Evolutionary conservation across 495 filamentous ascomycete species (phyloP).

Genomic region (Massariosphaeria phaeospora): DNA sequence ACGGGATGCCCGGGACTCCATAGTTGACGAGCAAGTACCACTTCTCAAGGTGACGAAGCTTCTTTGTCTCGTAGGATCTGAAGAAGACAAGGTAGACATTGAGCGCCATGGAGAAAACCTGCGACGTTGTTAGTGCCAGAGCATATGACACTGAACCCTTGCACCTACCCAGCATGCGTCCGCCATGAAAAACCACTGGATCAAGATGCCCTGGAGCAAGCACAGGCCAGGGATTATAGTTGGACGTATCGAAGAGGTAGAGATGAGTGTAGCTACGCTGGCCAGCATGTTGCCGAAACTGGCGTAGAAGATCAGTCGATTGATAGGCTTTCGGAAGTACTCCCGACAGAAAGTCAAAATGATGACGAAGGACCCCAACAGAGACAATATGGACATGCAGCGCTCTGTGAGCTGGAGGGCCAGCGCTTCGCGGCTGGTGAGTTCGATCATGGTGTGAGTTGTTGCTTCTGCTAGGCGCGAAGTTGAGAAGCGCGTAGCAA

Average conservation of each 20-base stretch:
- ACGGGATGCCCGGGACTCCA: constrained; percentile 67
- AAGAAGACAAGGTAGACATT: constrained; percentile 89
- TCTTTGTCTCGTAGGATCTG: constrained; percentile 61
- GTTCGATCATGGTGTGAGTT: too few species aligned
- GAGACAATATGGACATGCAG: constrained; percentile 62
- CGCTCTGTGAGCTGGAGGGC: constrained; percentile 62
- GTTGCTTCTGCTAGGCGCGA: too few species aligned
- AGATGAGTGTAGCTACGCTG: constrained; percentile 74
- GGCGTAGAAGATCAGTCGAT: constrained; percentile 79
- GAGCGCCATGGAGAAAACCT: constrained; percentile 79
- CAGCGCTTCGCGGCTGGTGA: too few species aligned
- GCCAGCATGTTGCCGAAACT: constrained; percentile 78
- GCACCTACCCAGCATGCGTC: constrained; percentile 23
- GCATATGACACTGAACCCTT: background rate
- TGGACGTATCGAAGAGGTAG: constrained; percentile 46
- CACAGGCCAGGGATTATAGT: constrained; percentile 54
- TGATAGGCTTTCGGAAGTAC: constrained; percentile 79
- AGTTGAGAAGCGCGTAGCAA: too few species aligned
- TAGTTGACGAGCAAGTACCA: constrained; percentile 70
- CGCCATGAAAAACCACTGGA: constrained; percentile 53
- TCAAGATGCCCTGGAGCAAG: constrained; percentile 70
- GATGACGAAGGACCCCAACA: constrained; percentile 69
- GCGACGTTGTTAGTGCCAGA: constrained; percentile 40
- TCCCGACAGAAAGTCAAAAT: constrained; percentile 61
- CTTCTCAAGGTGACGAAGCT: constrained; percentile 65